Evolutionary conservation across 75 land plant genomes (phyloP).

Genomic region (Adiantum capillusveneris): DNA sequence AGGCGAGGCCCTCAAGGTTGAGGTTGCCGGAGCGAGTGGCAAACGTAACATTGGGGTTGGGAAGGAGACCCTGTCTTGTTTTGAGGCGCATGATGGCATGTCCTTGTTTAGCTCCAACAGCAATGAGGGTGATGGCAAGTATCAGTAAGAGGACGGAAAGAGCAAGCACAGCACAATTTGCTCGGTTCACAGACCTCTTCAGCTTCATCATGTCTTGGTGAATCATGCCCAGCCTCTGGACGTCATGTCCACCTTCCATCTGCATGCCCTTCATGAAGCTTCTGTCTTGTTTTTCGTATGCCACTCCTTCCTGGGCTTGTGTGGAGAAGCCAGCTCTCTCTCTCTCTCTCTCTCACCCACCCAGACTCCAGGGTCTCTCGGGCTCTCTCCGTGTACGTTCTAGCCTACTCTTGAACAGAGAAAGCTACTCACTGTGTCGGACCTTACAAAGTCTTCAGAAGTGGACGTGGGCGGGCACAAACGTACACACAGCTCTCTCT

Average conservation of each 20-base stretch:
- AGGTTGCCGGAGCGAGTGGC: conserved; percentile 6
- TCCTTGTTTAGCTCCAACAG: conserved; percentile 22
- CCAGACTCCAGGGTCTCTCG: no score
- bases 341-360: no score
- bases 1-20: conserved; percentile 16
- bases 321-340: no score
- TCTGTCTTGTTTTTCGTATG: no score
- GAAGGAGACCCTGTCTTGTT: background rate
- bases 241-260: conserved; percentile 23
- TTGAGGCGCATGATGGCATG: conserved; percentile 8
- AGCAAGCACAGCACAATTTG: conserved; percentile 3
- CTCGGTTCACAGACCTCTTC: conserved; percentile 9
- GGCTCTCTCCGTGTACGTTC: no score
- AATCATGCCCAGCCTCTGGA: background rate
- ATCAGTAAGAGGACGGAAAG: conserved; percentile 17
- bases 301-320: no score
- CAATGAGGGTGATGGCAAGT: conserved; percentile 22
- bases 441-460: no score
- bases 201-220: conserved; percentile 11
- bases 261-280: conserved; percentile 2
- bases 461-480: no score
- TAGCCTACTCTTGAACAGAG: no score
- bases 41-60: conserved; percentile 25
- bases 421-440: no score
- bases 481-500: no score